Conservation (phyloP, 2,329 filamentous ascomycete species). For the Talaromyces marneffei region DNA sequence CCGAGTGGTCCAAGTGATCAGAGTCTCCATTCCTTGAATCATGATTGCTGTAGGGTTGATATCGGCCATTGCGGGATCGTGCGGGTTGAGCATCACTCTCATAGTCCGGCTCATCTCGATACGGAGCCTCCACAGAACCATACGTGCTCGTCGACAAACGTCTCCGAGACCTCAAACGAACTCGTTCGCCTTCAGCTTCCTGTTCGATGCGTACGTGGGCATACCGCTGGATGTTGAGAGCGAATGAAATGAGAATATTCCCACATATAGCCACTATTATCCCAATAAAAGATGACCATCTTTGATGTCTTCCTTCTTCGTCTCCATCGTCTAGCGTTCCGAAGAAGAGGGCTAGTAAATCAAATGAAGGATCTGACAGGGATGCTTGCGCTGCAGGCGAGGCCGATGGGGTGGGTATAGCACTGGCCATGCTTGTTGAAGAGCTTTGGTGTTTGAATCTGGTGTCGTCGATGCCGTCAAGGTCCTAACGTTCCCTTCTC, state of each 20-base stretch:
- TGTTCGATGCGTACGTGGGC: conserved; percentile 80
- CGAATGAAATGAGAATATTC: conserved; percentile 89
- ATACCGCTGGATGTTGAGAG: conserved; percentile 93
- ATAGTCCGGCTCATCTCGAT: conserved; percentile 14
- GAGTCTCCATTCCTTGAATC: conserved; percentile 28
- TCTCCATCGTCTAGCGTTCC: conserved; percentile 14
- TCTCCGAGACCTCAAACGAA: conserved; percentile 39
- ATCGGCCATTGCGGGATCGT: not conserved
- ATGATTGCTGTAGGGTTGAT: conserved; percentile 15
- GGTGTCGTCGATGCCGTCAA: not conserved
- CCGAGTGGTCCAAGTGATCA: conserved; percentile 25
- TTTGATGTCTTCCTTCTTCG: conserved; percentile 19
- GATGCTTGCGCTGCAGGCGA: not conserved
- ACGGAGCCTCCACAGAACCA: conserved; percentile 34
- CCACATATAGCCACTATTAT: conserved; percentile 89
- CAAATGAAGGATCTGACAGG: conserved; percentile 13
- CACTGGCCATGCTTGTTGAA: not conserved
- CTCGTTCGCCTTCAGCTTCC: conserved; percentile 56
- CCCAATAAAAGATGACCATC: conserved; percentile 89
- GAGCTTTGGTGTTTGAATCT: not conserved
- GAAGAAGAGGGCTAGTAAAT: conserved; percentile 16
- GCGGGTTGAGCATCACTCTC: not conserved
- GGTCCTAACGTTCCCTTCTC: not conserved
- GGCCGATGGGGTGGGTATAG: not conserved
- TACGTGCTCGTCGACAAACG: conserved; percentile 31